phyloP scores from a whole-genome alignment of 2,329 filamentous ascomycete species.

The Thelonectria olida region DNA sequence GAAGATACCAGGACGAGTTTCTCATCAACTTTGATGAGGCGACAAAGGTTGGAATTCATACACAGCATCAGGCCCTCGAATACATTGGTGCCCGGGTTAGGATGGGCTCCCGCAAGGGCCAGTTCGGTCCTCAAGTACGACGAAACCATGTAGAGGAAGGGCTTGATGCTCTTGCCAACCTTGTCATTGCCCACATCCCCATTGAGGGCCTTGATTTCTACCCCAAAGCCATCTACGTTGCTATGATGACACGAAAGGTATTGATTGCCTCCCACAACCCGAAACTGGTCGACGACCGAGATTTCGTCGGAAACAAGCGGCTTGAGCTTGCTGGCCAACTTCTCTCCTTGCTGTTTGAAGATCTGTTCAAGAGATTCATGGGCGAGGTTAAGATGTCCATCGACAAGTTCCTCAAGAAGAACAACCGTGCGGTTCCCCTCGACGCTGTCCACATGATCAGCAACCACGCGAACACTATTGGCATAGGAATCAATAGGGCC shows the following conservation, averaged over 20 bases:
- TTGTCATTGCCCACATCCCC: constrained; percentile 94
- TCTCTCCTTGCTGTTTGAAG: constrained; percentile 92
- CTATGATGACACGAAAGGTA: constrained; percentile 96
- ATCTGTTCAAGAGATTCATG: constrained; percentile 96
- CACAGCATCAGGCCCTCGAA: constrained; percentile 94
- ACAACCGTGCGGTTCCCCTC: constrained; percentile 86
- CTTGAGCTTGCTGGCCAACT: constrained; percentile 95
- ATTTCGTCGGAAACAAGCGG: constrained; percentile 98
- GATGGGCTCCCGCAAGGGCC: constrained; percentile 76
- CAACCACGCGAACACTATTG: constrained; percentile 87
- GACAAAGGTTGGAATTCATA: constrained; percentile 83
- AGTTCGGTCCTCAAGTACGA: constrained; percentile 63
- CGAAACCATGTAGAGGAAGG: constrained; percentile 91
- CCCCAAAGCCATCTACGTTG: constrained; percentile 95
- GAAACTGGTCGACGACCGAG: constrained; percentile 91
- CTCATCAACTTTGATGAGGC: constrained; percentile 95
- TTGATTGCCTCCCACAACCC: constrained; percentile 92
- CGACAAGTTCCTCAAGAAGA: constrained; percentile 95
- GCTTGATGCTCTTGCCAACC: constrained; percentile 88
- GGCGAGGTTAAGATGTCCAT: constrained; percentile 90
- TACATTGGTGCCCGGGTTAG: constrained; percentile 89
- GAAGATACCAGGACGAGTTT: constrained; percentile 92
- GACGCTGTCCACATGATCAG: constrained; percentile 87
- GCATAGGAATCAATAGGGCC: constrained; percentile 90
- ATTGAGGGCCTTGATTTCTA: constrained; percentile 93